These are phyloP conservation scores for Trichoderma gracile DNA, from an alignment of 2,329 filamentous ascomycete species.

Conservation along the genomic window DNA sequence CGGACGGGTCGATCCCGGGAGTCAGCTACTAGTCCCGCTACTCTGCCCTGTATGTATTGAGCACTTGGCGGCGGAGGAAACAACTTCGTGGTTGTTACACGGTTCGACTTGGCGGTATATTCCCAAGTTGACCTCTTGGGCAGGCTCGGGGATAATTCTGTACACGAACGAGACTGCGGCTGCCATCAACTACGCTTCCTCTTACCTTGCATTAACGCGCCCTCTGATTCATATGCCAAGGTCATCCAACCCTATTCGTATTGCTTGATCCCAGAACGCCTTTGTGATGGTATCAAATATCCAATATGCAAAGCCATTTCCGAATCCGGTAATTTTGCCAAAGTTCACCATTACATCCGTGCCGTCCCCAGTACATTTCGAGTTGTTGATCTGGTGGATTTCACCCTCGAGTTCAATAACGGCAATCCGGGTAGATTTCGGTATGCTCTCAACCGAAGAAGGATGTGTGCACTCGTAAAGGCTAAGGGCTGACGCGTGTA, in stretches of 20 bases:
- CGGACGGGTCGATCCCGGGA: conserved; percentile 19
- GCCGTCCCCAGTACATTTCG: conserved; percentile 29
- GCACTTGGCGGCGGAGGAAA: conserved; percentile 20
- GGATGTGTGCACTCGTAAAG: neutral
- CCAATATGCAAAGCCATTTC: conserved; percentile 28
- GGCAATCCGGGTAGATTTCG: conserved; percentile 32
- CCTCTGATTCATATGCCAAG: conserved; percentile 31
- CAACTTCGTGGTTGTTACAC: conserved; percentile 34
- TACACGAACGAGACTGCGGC: conserved; percentile 32
- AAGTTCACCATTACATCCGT: conserved; percentile 31
- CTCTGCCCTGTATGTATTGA: conserved; percentile 21
- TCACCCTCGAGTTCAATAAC: conserved; percentile 31
- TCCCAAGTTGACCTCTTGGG: conserved; percentile 44
- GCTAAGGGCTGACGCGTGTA: neutral
- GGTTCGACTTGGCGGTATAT: conserved; percentile 41
- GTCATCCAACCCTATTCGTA: conserved; percentile 32
- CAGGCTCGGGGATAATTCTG: conserved; percentile 38
- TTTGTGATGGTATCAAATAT: conserved; percentile 31
- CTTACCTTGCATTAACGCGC: conserved; percentile 29
- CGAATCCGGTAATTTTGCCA: conserved; percentile 28
- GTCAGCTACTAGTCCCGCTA: neutral
- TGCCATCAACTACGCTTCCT: conserved; percentile 31
- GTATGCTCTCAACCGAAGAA: conserved; percentile 8
- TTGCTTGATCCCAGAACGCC: conserved; percentile 23
- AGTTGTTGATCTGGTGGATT: conserved; percentile 26